Evolutionary conservation across 768 basidiomycete genomes (phyloP).

Genomic region (Chalciporus piperatus): DNA sequence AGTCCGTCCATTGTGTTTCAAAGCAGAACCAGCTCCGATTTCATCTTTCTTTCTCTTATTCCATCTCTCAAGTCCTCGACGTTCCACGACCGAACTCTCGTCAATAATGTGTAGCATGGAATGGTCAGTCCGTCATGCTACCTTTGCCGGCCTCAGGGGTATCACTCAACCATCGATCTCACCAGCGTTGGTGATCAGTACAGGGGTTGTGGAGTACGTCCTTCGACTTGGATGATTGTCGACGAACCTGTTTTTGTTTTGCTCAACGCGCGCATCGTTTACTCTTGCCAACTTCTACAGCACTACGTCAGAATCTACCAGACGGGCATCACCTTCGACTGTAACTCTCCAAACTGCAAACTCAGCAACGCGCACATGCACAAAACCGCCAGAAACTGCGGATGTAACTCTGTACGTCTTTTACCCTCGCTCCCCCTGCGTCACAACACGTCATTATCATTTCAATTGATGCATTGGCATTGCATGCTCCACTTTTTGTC

Average conservation of each 20-base stretch:
- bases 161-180: slow-evolving; percentile 5
- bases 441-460: too few species aligned
- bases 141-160: slow-evolving; percentile 2
- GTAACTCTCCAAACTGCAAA: slow-evolving; percentile 46
- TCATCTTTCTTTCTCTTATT: background rate
- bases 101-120: slow-evolving; percentile 55
- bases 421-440: background rate
- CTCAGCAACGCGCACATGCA: slow-evolving; percentile 60
- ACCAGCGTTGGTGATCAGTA: slow-evolving; percentile 41
- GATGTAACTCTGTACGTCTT: slow-evolving; percentile 43
- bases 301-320: slow-evolving; percentile 65
- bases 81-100: background rate
- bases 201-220: slow-evolving; percentile 40
- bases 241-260: background rate
- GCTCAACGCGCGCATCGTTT: background rate
- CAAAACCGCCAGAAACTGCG: slow-evolving; percentile 54
- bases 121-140: slow-evolving; percentile 38
- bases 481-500: too few species aligned
- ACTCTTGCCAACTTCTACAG: slow-evolving; percentile 31
- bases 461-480: too few species aligned
- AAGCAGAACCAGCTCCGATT: background rate
- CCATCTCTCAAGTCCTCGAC: background rate
- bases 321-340: slow-evolving; percentile 58
- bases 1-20: background rate
- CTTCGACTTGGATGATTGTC: too few species aligned